These are phyloP conservation scores for Macrophomina pseudophaseolina DNA, from an alignment of 2,329 filamentous ascomycete genomes.

Conservation along the genomic window DNA sequence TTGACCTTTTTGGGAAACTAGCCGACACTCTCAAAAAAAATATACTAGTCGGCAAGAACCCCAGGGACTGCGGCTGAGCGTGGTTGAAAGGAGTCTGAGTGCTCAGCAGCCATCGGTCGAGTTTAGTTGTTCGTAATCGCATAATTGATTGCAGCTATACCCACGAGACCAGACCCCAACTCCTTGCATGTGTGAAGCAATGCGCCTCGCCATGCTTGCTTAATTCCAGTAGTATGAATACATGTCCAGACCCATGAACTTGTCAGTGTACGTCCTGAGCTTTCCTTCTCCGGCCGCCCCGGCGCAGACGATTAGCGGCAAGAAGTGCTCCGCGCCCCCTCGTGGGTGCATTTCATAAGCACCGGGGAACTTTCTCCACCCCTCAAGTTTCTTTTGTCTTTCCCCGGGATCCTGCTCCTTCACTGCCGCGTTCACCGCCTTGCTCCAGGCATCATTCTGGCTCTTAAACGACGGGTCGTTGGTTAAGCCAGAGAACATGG, in stretches of 20 bases:
- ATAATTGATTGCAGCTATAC: background rate
- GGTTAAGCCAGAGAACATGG: conserved; percentile 48
- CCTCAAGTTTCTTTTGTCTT: conserved; percentile 48
- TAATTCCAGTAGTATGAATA: conserved; percentile 62
- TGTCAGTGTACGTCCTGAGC: conserved; percentile 55
- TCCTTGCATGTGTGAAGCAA: background rate
- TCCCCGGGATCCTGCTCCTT: conserved; percentile 40
- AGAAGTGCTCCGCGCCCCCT: conserved; percentile 62
- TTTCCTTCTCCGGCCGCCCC: conserved; percentile 54
- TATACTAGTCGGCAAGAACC: too few species aligned
- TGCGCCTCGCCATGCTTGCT: background rate
- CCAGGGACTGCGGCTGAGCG: too few species aligned
- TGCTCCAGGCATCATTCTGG: conserved; percentile 53
- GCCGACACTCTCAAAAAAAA: too few species aligned
- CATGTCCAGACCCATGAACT: conserved; percentile 56
- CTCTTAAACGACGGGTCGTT: conserved; percentile 38
- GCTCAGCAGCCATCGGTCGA: too few species aligned
- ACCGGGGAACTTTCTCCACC: conserved; percentile 56
- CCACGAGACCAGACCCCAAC: background rate
- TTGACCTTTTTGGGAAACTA: too few species aligned
- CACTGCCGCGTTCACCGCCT: conserved; percentile 50
- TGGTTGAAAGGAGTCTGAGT: too few species aligned
- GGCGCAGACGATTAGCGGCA: conserved; percentile 64
- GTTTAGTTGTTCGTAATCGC: too few species aligned
- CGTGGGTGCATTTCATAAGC: conserved; percentile 61